phyloP scores from a whole-genome alignment of 345 rosid genomes.

The Populus euphratica region DNA sequence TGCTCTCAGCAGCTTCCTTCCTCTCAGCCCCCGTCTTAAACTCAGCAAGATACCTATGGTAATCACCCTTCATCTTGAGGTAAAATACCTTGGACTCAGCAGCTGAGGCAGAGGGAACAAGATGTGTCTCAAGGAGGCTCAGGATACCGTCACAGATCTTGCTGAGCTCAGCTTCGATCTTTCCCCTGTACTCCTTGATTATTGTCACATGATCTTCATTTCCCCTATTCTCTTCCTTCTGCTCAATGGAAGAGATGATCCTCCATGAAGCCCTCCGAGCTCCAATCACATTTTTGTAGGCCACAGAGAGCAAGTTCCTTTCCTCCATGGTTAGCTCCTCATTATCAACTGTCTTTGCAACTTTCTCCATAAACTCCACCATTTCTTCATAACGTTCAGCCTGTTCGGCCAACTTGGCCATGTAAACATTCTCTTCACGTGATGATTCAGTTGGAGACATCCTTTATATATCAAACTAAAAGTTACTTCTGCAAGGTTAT shows the following conservation, averaged over 20 bases:
- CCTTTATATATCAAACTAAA: slow-evolving; percentile 28
- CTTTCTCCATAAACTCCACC: slow-evolving; percentile 98
- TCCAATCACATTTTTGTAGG: slow-evolving; percentile 98
- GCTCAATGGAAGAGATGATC: slow-evolving; percentile 97
- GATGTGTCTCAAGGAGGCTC: slow-evolving; percentile 81
- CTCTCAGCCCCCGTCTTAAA: slow-evolving; percentile 91
- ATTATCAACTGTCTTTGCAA: slow-evolving; percentile 69
- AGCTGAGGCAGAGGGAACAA: slow-evolving; percentile 72
- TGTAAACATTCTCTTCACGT: slow-evolving; percentile 83
- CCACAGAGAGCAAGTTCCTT: slow-evolving; percentile 91
- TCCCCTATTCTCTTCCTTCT: slow-evolving; percentile 94
- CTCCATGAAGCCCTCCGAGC: slow-evolving; percentile 99
- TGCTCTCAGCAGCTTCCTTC: slow-evolving; percentile 98
- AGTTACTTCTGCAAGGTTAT: slow-evolving; percentile 14
- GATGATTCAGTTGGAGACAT: slow-evolving; percentile 69
- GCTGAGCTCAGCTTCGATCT: slow-evolving; percentile 84
- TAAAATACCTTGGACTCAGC: slow-evolving; percentile 96
- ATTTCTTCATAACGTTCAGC: slow-evolving; percentile 97
- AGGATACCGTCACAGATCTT: slow-evolving; percentile 89
- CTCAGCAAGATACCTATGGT: slow-evolving; percentile 91
- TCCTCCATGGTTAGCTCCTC: slow-evolving; percentile 96
- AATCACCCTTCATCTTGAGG: slow-evolving; percentile 98
- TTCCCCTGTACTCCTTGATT: slow-evolving; percentile 82
- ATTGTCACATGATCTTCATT: slow-evolving; percentile 71
- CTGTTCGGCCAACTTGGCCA: slow-evolving; percentile 97